Evolutionary conservation across 2,329 filamentous ascomycete genomes (phyloP).

Genomic region (Seiridium cupressi): DNA sequence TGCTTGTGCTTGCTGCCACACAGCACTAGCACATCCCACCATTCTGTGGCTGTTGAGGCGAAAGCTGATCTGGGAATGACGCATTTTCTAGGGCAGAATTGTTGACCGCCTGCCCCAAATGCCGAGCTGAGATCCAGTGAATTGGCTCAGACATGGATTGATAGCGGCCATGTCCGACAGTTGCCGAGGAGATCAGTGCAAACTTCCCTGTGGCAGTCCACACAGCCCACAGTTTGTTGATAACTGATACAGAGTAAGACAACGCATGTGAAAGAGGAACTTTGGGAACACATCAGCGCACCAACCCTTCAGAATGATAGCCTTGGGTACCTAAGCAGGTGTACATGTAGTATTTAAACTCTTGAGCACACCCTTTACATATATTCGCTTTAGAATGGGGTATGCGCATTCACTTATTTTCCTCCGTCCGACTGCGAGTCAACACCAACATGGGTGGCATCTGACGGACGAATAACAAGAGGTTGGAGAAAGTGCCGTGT

Average conservation of each 20-base stretch:
- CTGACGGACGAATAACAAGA: too few species aligned
- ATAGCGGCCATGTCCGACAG: not conserved
- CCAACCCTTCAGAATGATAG: not conserved
- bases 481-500: too few species aligned
- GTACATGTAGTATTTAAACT: too few species aligned
- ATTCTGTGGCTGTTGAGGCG: slow-evolving; percentile 6
- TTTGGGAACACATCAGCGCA: too few species aligned
- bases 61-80: not conserved
- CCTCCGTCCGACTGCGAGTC: too few species aligned
- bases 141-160: not conserved
- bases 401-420: too few species aligned
- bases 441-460: too few species aligned
- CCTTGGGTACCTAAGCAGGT: not conserved
- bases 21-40: slow-evolving; percentile 4
- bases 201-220: not conserved
- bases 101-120: not conserved
- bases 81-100: not conserved
- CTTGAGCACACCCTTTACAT: too few species aligned
- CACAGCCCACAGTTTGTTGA: not conserved
- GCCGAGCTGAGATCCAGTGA: not conserved
- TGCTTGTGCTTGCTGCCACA: not conserved
- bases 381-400: too few species aligned
- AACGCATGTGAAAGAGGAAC: not conserved
- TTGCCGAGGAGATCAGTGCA: not conserved
- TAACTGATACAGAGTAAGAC: not conserved